A percentile compares a stretch with the other conserved stretches of the same genome.
phyloP scores from a whole-genome alignment of 2,329 filamentous ascomycete species.

The Tolypocladium amazonense region DNA sequence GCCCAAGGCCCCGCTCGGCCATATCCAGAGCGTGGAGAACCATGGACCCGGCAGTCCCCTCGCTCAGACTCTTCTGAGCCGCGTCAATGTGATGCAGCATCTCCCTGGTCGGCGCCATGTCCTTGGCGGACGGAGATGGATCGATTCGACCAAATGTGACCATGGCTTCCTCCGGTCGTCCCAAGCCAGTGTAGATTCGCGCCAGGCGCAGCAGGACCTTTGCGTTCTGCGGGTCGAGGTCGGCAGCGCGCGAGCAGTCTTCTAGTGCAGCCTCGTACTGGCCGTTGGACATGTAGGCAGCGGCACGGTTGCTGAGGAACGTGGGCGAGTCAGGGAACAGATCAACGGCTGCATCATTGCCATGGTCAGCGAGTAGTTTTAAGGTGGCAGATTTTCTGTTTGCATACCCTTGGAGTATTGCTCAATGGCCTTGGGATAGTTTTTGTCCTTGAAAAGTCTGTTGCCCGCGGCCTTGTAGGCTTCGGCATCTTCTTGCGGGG shows the following conservation, averaged over 20 bases:
- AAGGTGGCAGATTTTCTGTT: background rate
- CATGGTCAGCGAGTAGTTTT: slow-evolving; percentile 5
- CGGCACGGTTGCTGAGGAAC: slow-evolving; percentile 89
- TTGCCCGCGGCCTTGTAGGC: slow-evolving; percentile 88
- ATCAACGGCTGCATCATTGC: slow-evolving; percentile 59
- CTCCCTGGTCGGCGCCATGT: slow-evolving; percentile 69
- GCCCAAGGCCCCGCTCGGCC: slow-evolving; percentile 70
- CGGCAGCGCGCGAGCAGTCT: slow-evolving; percentile 73
- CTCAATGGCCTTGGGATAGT: slow-evolving; percentile 77
- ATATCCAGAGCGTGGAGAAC: slow-evolving; percentile 84
- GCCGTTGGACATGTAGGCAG: slow-evolving; percentile 82
- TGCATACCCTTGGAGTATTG: slow-evolving; percentile 86
- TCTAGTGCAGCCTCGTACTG: slow-evolving; percentile 72
- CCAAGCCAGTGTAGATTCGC: slow-evolving; percentile 79
- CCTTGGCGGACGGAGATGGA: slow-evolving; percentile 72
- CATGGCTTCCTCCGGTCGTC: slow-evolving; percentile 77
- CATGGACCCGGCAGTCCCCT: slow-evolving; percentile 79
- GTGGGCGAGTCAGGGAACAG: slow-evolving; percentile 77
- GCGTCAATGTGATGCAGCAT: slow-evolving; percentile 77
- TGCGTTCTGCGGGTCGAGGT: slow-evolving; percentile 73
- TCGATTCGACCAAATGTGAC: slow-evolving; percentile 71
- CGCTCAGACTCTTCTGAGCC: slow-evolving; percentile 65
- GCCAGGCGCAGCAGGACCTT: slow-evolving; percentile 85
- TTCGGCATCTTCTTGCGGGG: slow-evolving; percentile 66
- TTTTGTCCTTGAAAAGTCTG: slow-evolving; percentile 91